Percentiles rank a stretch among this genome's conserved stretches.
phyloP scores from a whole-genome alignment of 768 basidiomycete species.

The Gymnopilus junonius region DNA sequence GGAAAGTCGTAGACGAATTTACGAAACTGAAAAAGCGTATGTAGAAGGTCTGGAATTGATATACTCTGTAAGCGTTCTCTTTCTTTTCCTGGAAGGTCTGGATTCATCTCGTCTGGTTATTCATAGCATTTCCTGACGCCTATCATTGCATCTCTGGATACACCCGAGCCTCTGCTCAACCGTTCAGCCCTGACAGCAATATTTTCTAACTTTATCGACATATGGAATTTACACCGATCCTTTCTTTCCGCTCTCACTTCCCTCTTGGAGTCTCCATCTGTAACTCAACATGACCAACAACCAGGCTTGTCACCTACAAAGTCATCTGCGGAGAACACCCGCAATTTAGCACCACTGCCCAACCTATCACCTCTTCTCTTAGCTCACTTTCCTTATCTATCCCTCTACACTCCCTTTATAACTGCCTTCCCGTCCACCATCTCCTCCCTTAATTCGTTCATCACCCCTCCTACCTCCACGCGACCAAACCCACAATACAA shows the following conservation, averaged over 20 bases:
- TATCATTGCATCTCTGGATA: constrained; percentile 76
- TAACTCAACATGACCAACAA: not conserved
- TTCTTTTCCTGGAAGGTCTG: not conserved
- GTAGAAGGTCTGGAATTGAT: constrained; percentile 83
- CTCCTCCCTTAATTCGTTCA: constrained; percentile 58
- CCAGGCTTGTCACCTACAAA: not conserved
- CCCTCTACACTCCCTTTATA: constrained; percentile 85
- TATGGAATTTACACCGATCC: constrained; percentile 85
- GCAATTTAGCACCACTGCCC: constrained; percentile 18
- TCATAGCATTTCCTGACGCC: constrained; percentile 83
- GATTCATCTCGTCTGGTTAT: no score
- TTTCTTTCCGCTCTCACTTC: constrained; percentile 66
- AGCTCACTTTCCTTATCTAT: constrained; percentile 87
- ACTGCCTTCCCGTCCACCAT: constrained; percentile 76
- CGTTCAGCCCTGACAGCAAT: constrained; percentile 71
- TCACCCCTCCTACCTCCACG: constrained; percentile 44
- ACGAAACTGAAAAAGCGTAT: constrained; percentile 81
- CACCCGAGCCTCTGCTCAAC: constrained; percentile 67
- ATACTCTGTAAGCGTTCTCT: constrained; percentile 59
- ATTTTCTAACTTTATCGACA: constrained; percentile 90
- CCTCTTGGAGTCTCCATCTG: constrained; percentile 33
- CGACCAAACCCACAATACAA: constrained; percentile 48
- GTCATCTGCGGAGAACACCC: not conserved
- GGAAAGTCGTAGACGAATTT: constrained; percentile 77
- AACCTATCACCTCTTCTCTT: constrained; percentile 54